Percentiles rank a stretch among this genome's conserved stretches.
phyloP scores from a whole-genome alignment of 305 asterid genomes.

The Fraxinus xanthoxyloides region DNA sequence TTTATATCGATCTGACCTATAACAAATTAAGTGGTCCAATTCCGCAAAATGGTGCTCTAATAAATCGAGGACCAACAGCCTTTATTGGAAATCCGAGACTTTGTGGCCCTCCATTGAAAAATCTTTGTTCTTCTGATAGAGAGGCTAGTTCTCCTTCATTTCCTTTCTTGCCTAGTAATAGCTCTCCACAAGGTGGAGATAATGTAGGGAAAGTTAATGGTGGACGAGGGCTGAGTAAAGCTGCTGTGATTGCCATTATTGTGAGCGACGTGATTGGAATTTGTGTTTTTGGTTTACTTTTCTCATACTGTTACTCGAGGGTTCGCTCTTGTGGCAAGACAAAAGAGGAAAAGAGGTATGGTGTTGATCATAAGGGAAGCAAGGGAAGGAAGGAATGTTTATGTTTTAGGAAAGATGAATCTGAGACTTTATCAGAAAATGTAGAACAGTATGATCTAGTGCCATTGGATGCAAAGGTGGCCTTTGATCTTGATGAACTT shows the following conservation, averaged over 20 bases:
- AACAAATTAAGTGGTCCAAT: conserved; percentile 76
- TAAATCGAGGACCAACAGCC: conserved; percentile 94
- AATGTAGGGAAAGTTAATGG: conserved; percentile 25
- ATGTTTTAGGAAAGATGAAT: conserved; percentile 82
- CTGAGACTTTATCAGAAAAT: conserved; percentile 80
- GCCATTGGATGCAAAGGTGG: conserved; percentile 61
- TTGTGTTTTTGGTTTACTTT: conserved; percentile 72
- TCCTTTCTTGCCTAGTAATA: conserved; percentile 72
- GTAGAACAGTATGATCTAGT: conserved; percentile 75
- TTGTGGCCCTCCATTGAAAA: conserved; percentile 88
- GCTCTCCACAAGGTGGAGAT: conserved; percentile 40
- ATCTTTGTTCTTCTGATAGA: conserved; percentile 54
- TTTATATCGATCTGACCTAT: conserved; percentile 81
- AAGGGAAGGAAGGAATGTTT: conserved; percentile 61
- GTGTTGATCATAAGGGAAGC: conserved; percentile 48
- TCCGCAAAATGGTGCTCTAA: conserved; percentile 88
- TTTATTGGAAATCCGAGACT: conserved; percentile 82
- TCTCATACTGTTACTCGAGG: conserved; percentile 78
- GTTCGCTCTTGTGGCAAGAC: conserved; percentile 48
- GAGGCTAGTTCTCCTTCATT: conserved; percentile 50
- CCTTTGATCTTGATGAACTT: conserved; percentile 83
- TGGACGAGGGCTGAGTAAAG: conserved; percentile 58
- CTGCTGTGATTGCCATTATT: conserved; percentile 55
- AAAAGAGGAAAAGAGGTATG: conserved; percentile 41
- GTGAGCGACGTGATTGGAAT: conserved; percentile 83